Percentiles rank a stretch among this genome's conserved stretches.
Conservation (phyloP, 2,329 filamentous ascomycete species). For the Aspergillus pseudotamarii region DNA sequence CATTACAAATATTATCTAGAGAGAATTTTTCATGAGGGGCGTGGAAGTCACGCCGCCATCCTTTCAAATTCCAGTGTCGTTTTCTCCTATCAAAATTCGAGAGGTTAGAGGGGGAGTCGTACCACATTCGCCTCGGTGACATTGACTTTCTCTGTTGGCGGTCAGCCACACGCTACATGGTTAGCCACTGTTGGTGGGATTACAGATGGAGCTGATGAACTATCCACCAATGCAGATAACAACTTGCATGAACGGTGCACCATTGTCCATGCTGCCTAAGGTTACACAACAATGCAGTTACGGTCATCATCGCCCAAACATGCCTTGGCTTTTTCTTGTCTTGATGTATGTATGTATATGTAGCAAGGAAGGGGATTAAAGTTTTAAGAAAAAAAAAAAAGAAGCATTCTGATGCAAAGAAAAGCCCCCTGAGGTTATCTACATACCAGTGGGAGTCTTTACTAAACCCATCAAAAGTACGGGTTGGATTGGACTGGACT, state of each 20-base stretch:
- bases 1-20: neutral
- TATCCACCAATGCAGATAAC: slow-evolving; percentile 19
- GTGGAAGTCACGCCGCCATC: neutral
- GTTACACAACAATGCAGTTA: slow-evolving; percentile 4
- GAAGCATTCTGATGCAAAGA: neutral
- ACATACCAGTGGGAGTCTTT: neutral
- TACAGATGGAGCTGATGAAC: slow-evolving; percentile 9
- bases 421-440: slow-evolving; percentile 1
- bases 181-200: slow-evolving; percentile 18
- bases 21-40: neutral
- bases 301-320: slow-evolving; percentile 3
- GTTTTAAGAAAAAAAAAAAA: neutral
- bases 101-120: neutral
- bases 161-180: slow-evolving; percentile 22
- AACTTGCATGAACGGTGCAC: slow-evolving; percentile 24
- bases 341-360: neutral
- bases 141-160: slow-evolving; percentile 16
- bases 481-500: neutral
- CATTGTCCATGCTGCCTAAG: slow-evolving; percentile 1
- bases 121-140: slow-evolving; percentile 1
- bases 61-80: neutral
- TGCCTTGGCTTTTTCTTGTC: neutral
- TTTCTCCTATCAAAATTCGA: neutral
- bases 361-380: neutral
- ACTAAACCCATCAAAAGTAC: neutral